Conservation (phyloP, 306 rosid genomes). For the Biancaea sappan region DNA sequence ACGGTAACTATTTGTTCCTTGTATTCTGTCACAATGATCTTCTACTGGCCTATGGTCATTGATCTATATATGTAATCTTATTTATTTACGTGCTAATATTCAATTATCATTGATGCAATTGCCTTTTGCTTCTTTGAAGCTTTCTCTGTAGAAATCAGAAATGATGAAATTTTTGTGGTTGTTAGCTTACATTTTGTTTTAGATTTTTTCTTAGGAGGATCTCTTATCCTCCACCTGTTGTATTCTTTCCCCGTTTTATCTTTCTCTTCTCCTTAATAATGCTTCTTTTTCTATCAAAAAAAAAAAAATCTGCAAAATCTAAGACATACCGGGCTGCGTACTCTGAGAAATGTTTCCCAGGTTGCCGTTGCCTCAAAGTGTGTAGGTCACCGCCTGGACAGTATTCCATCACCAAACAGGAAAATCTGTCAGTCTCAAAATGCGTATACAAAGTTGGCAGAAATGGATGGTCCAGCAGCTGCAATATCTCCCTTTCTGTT, state of each 20-base stretch:
- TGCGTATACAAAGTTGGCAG: slow-evolving; percentile 95
- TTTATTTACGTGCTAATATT: slow-evolving; percentile 18
- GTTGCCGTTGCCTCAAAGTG: slow-evolving; percentile 97
- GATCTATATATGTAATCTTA: slow-evolving; percentile 1
- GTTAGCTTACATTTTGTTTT: too few relatives aligned
- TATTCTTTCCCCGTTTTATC: too few relatives aligned
- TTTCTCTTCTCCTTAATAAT: too few relatives aligned
- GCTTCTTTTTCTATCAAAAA: too few relatives aligned
- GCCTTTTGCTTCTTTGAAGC: slow-evolving; percentile 10
- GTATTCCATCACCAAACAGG: slow-evolving; percentile 98
- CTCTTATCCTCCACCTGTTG: too few relatives aligned
- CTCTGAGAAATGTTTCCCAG: slow-evolving; percentile 97
- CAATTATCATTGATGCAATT: slow-evolving; percentile 16
- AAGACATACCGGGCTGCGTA: slow-evolving; percentile 93
- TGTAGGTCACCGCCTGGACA: slow-evolving; percentile 99
- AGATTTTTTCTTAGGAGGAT: too few relatives aligned
- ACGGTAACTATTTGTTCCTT: slow-evolving; percentile 17
- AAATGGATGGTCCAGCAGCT: slow-evolving; percentile 98
- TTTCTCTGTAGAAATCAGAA: slow-evolving; percentile 5
- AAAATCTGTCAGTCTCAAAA: slow-evolving; percentile 96
- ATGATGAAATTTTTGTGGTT: too few relatives aligned
- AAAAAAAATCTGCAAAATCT: slow-evolving; percentile 25
- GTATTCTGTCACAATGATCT: slow-evolving; percentile 9
- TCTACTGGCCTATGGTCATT: background rate
- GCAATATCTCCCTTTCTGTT: slow-evolving; percentile 96